A percentile compares a stretch with the other conserved stretches of the same genome.
phyloP scores from a whole-genome alignment of 768 basidiomycete species.

The Boletellus ananiceps region DNA sequence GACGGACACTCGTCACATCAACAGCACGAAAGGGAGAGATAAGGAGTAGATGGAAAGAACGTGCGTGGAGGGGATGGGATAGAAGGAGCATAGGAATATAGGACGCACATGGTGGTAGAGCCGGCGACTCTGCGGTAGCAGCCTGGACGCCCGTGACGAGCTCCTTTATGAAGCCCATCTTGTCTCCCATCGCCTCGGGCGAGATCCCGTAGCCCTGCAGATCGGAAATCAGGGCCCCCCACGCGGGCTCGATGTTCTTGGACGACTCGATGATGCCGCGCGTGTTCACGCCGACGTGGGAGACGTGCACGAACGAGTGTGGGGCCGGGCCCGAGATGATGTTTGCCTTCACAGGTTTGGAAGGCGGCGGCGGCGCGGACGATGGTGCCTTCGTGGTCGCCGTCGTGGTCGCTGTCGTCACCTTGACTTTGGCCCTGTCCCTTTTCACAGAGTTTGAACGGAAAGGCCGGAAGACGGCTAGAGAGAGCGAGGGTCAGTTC shows the following conservation, averaged over 20 bases:
- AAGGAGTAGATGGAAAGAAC: no score
- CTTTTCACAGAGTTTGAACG: conserved; percentile 25
- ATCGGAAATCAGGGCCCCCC: conserved; percentile 44
- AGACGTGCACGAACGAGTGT: conserved; percentile 61
- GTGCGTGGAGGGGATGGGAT: no score
- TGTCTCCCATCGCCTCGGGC: conserved; percentile 27
- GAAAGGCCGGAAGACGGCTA: conserved; percentile 28
- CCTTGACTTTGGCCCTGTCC: conserved; percentile 10
- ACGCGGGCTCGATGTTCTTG: conserved; percentile 49
- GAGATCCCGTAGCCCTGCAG: conserved; percentile 38
- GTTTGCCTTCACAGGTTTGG: conserved; percentile 28
- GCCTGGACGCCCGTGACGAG: conserved; percentile 13
- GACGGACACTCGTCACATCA: not conserved
- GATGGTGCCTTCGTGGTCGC: conserved; percentile 34
- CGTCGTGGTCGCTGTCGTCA: not conserved
- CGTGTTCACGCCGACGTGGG: conserved; percentile 56
- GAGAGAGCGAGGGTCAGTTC: not conserved
- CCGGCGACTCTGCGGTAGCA: not conserved
- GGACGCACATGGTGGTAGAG: conserved; percentile 11
- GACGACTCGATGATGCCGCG: conserved; percentile 50
- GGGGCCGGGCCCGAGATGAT: conserved; percentile 57
- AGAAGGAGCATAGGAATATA: no score
- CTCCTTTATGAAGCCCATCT: conserved; percentile 35
- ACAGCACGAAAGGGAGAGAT: not conserved
- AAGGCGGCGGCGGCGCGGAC: conserved; percentile 20